Conservation (phyloP, 2,329 filamentous ascomycete species). For the Neonectria magnoliae region DNA sequence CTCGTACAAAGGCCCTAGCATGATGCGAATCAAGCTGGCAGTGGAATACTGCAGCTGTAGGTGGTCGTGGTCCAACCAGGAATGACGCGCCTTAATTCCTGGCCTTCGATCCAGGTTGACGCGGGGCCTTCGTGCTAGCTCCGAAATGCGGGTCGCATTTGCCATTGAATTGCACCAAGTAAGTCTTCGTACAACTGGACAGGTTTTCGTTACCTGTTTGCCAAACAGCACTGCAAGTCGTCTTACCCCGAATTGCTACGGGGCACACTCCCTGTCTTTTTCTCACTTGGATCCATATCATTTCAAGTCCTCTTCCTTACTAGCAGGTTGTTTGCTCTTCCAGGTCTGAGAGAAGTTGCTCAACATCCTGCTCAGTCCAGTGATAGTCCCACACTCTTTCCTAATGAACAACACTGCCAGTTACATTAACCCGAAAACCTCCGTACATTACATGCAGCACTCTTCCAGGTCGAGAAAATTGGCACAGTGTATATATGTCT, state of each 20-base stretch:
- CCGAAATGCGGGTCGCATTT: constrained; percentile 15
- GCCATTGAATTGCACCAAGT: neutral
- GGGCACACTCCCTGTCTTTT: neutral
- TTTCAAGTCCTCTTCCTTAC: neutral
- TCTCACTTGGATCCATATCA: neutral
- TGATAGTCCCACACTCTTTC: neutral
- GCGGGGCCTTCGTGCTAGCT: constrained; percentile 12
- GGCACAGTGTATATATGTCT: neutral
- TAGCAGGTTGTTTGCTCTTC: neutral
- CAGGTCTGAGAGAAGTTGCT: neutral
- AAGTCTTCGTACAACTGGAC: too few species aligned
- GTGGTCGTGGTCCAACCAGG: constrained; percentile 6
- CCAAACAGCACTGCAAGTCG: neutral
- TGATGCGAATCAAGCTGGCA: neutral
- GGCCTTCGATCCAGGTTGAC: constrained; percentile 16
- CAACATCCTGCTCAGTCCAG: neutral
- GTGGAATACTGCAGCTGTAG: neutral
- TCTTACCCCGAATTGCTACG: too few species aligned
- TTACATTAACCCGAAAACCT: neutral
- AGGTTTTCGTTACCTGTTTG: neutral
- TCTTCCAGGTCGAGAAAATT: neutral
- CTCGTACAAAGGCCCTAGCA: neutral
- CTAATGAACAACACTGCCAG: neutral
- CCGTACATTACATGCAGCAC: neutral
- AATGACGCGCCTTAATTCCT: constrained; percentile 19